Evolutionary conservation across 2,329 filamentous ascomycete genomes (phyloP).

Genomic region (Fusarium brachygibbosum): DNA sequence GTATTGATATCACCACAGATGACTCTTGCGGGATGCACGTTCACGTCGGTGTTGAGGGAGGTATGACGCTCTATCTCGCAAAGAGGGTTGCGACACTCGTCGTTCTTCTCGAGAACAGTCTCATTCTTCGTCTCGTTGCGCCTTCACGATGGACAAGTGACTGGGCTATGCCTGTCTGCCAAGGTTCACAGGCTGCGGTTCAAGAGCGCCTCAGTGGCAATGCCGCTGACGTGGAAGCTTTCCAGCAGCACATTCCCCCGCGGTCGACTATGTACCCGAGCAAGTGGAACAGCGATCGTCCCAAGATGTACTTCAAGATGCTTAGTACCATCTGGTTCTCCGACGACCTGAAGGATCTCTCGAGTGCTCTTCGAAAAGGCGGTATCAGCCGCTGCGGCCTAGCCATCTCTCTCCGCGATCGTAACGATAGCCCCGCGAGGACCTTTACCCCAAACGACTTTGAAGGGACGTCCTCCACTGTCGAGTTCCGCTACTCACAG

Average conservation of each 20-base stretch:
- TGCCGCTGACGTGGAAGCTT: rapidly evolving
- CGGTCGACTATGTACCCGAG: neutral
- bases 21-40: constrained; percentile 46
- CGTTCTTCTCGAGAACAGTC: constrained; percentile 37
- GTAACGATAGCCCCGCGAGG: rapidly evolving
- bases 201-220: neutral
- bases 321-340: constrained; percentile 29
- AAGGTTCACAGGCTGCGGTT: neutral
- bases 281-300: constrained; percentile 26
- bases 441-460: neutral
- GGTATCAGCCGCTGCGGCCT: neutral
- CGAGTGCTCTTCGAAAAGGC: rapidly evolving
- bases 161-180: neutral
- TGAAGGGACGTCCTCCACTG: constrained; percentile 34
- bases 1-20: constrained; percentile 27
- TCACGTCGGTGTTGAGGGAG: constrained; percentile 43
- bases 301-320: neutral
- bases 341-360: constrained; percentile 1
- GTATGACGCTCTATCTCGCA: constrained; percentile 42
- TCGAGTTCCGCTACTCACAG: constrained; percentile 48
- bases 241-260: constrained; percentile 12
- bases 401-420: constrained; percentile 8
- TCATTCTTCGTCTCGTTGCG: constrained; percentile 27
- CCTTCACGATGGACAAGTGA: neutral
- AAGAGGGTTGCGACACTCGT: constrained; percentile 45